Evolutionary conservation across 768 basidiomycete genomes (phyloP).

Genomic region (Baorangia bicolor): DNA sequence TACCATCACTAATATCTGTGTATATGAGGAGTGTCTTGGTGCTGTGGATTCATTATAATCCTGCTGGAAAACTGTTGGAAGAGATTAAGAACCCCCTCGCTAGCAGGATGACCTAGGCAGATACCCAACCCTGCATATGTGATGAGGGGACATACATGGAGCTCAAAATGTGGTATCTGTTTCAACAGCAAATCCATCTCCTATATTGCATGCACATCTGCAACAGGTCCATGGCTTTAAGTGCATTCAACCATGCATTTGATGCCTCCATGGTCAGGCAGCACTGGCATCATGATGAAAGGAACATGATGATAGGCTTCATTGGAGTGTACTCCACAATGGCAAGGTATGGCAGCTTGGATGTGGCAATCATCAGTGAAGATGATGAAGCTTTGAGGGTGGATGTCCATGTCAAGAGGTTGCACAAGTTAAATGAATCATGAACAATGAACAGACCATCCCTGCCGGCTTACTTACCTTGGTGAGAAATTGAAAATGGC

Average conservation of each 20-base stretch:
- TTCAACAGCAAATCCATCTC: constrained; percentile 94
- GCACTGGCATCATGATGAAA: constrained; percentile 93
- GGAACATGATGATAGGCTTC: constrained; percentile 90
- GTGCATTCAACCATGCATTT: constrained; percentile 90
- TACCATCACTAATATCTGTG: no score
- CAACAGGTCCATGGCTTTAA: constrained; percentile 96
- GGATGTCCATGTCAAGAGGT: constrained; percentile 96
- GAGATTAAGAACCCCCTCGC: no score
- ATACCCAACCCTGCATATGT: background rate
- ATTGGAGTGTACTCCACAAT: constrained; percentile 83
- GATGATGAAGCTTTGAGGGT: constrained; percentile 91
- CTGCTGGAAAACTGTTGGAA: no score
- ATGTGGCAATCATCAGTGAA: constrained; percentile 98
- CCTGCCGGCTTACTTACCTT: constrained; percentile 45
- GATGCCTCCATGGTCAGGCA: constrained; percentile 92
- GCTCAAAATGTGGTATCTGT: constrained; percentile 95
- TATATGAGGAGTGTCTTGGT: no score
- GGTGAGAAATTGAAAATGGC: constrained; percentile 98
- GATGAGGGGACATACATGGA: constrained; percentile 52
- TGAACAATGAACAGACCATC: constrained; percentile 8
- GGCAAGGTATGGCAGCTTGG: constrained; percentile 94
- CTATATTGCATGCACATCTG: constrained; percentile 99
- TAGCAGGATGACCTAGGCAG: constrained; percentile 62
- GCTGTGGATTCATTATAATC: no score
- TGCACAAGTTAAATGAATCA: constrained; percentile 64